Conservation (phyloP, 176 grass and related monocot genomes). For the Carex littledalei region DNA sequence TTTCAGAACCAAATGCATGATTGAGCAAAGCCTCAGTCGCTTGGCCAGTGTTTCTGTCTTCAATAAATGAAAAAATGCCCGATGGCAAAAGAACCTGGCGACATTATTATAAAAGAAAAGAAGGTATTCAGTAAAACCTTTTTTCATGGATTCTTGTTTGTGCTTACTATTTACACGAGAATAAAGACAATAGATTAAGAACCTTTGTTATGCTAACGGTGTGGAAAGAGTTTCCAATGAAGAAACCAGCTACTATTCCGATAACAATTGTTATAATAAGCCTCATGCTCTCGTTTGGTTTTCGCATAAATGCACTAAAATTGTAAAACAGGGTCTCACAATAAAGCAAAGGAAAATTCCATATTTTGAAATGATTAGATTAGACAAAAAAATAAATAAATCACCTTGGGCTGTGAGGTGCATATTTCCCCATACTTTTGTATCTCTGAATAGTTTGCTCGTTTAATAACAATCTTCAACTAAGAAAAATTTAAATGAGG, state of each 20-base stretch:
- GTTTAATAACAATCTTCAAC: constrained; percentile 1
- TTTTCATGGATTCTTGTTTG: not conserved
- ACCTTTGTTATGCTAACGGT: constrained; percentile 29
- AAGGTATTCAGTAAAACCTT: not conserved
- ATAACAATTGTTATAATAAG: constrained; percentile 25
- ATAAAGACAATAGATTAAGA: not conserved
- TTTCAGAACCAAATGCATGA: constrained; percentile 14
- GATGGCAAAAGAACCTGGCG: constrained; percentile 18
- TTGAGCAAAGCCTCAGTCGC: constrained; percentile 17
- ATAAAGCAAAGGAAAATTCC: constrained; percentile 1
- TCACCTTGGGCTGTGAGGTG: constrained; percentile 7
- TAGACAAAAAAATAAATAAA: not conserved
- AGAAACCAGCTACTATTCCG: constrained; percentile 23
- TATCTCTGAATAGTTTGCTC: not conserved
- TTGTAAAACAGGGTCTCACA: not conserved
- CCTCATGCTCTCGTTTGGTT: constrained; percentile 21
- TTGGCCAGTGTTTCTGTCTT: constrained; percentile 21
- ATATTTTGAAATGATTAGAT: not conserved
- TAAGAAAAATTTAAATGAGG: not conserved
- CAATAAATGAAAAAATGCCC: constrained; percentile 23
- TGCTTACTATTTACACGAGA: not conserved
- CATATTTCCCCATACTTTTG: constrained; percentile 10
- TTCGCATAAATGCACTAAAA: constrained; percentile 22
- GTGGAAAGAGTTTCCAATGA: constrained; percentile 23
- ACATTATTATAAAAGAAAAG: not conserved